Percentiles rank a stretch among this genome's conserved stretches.
Conservation (phyloP, 345 rosid species). For the Raphanus sativus region DNA sequence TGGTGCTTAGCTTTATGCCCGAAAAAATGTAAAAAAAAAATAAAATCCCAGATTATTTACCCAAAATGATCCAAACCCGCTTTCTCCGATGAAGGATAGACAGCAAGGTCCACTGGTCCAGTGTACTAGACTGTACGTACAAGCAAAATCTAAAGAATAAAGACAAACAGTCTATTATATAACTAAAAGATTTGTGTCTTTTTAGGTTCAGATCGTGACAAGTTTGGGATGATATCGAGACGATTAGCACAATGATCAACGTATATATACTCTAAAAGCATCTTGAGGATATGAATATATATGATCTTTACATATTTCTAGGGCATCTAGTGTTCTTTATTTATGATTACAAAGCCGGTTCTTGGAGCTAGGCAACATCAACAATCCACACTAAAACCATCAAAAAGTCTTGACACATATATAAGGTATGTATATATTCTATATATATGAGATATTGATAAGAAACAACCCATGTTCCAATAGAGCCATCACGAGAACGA, state of each 20-base stretch:
- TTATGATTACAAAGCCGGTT: constrained; percentile 33
- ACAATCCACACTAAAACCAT: constrained; percentile 29
- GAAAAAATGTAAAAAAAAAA: neutral
- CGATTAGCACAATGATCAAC: neutral
- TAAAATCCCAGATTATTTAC: neutral
- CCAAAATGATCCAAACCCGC: neutral
- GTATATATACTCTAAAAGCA: neutral
- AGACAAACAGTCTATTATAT: neutral
- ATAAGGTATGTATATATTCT: constrained; percentile 20
- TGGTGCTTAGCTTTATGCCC: neutral
- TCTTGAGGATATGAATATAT: constrained; percentile 1
- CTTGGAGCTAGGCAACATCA: constrained; percentile 31
- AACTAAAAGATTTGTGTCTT: constrained; percentile 2
- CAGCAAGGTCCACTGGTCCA: neutral
- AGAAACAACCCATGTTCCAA: constrained; percentile 17
- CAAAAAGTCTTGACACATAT: constrained; percentile 31
- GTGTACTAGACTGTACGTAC: constrained; percentile 12
- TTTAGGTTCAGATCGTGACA: neutral
- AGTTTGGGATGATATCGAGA: neutral
- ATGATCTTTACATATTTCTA: constrained; percentile 25
- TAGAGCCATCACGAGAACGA: constrained; percentile 47
- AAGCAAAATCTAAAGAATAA: constrained; percentile 8
- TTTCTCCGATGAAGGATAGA: constrained; percentile 1
- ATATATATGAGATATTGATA: constrained; percentile 18
- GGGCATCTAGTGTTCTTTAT: constrained; percentile 24